Evolutionary conservation across 768 basidiomycete species (phyloP), one percentile per base, ranked within the genome.

Genomic region (Trametes gibbosa): DNA sequence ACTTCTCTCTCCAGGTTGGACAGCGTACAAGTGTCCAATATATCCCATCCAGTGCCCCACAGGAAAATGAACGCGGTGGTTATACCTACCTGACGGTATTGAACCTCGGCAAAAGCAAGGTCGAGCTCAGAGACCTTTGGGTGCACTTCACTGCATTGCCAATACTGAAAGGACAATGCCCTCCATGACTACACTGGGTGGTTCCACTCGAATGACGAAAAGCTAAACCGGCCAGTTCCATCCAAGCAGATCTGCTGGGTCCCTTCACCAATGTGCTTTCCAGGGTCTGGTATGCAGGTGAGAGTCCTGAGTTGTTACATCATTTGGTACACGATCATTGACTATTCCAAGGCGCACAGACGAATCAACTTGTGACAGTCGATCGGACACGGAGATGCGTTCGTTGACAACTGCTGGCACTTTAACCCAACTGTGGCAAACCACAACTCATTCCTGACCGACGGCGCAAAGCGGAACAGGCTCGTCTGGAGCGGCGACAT

Each of bases 401-500:
- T 62, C 39, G 43, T 35, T 24, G 24, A 37, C 29, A 51, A 57
- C 4, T 62, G 61, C 56, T 43, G 23, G 41, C 42, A n/a, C n/a
- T n/a, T 62, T 3, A 62, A 62, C 41, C 57, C 61, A 5, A 62
- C 61, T 5, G 58, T 62, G 46, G 53, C 56, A 10, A 49, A 62
- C n/a, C 56, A 56, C 4, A 54, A 46, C 12, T 62, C 61, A 27
- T 25, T 50, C 10, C 46, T 62, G 4, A 62, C 61, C 24, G 61
- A 62, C 24, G 61, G 61, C 40, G 61, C 61, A 34, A 62, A 62
- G 47, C 39, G 61, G 2, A 56, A 62, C 35, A 42, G 61, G 19
- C 61, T 62, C 47, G 61, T 62, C n/a, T 62, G 61, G 61, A 62
- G 61, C 48, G 61, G 61, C 34, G 61, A 62, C 51, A 62, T 62